Conservation (phyloP, 2,329 filamentous ascomycete species). For the Nemania abortiva region DNA sequence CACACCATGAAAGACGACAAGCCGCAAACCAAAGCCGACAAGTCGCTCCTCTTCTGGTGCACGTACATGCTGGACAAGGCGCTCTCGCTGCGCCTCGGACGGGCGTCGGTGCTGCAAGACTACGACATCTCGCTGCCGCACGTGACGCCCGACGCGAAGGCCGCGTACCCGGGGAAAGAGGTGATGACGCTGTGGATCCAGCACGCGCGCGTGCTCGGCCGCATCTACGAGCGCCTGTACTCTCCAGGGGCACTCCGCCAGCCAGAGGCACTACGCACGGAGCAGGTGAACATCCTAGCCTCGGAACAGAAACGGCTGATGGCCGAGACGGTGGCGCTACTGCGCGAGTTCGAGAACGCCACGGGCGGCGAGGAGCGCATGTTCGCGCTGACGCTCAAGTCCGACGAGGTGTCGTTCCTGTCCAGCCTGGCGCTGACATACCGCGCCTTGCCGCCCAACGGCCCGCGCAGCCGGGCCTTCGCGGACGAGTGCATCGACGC, state of each 20-base stretch:
- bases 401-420: constrained; percentile 58
- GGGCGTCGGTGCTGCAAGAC: constrained; percentile 65
- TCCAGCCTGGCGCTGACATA: constrained; percentile 59
- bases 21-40: constrained; percentile 48
- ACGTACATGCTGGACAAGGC: constrained; percentile 68
- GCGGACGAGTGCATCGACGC: constrained; percentile 57
- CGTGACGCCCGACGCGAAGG: constrained; percentile 51
- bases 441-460: constrained; percentile 54
- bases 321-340: constrained; percentile 45
- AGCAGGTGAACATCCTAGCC: constrained; percentile 51
- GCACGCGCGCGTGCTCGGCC: constrained; percentile 66
- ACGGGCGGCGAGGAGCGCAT: constrained; percentile 46
- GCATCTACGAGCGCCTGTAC: constrained; percentile 68
- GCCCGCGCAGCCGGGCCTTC: constrained; percentile 52
- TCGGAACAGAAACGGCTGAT: constrained; percentile 52
- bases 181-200: constrained; percentile 63
- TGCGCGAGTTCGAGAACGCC: constrained; percentile 42
- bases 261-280: constrained; percentile 50
- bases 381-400: constrained; percentile 54
- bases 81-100: constrained; percentile 66
- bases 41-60: constrained; percentile 66
- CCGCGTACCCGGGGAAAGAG: constrained; percentile 50
- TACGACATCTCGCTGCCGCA: constrained; percentile 64
- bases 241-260: constrained; percentile 56
- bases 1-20: constrained; percentile 47